A percentile compares a stretch with the other conserved stretches of the same genome.
Conservation (phyloP, 768 basidiomycete species). For the Fomitopsis pulvina region DNA sequence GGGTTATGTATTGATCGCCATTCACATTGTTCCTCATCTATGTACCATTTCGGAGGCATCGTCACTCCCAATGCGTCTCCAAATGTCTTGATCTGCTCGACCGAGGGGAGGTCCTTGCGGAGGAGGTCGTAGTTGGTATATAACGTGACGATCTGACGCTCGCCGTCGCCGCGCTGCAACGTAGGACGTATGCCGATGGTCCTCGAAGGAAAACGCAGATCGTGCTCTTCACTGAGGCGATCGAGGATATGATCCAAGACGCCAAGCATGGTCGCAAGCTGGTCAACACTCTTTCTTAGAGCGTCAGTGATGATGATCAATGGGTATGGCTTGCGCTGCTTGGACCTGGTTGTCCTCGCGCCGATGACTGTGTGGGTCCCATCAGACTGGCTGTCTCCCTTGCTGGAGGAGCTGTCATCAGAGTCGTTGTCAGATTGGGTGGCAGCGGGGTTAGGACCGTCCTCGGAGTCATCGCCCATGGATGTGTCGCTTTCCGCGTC, state of each 20-base stretch:
- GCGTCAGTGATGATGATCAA: background rate
- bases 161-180: background rate
- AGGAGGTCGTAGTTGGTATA: background rate
- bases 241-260: background rate
- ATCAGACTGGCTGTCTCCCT: background rate
- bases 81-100: background rate
- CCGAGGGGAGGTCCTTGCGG: background rate
- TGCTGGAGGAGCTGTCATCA: background rate
- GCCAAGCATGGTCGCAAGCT: background rate
- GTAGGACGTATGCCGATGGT: background rate
- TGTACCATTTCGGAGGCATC: background rate
- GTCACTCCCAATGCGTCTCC: background rate
- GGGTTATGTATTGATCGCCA: background rate
- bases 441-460: too few species aligned
- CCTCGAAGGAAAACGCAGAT: background rate
- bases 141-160: background rate
- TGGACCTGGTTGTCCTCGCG: too few species aligned
- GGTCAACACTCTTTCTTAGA: background rate
- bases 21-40: background rate
- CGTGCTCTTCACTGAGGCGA: background rate
- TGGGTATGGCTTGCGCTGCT: background rate
- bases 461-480: background rate
- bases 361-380: background rate
- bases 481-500: background rate
- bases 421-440: background rate